Evolutionary conservation across 148 eudicot species (phyloP), one percentile per base, ranked within the genome.

Genomic region (Camellia granthamiana): DNA sequence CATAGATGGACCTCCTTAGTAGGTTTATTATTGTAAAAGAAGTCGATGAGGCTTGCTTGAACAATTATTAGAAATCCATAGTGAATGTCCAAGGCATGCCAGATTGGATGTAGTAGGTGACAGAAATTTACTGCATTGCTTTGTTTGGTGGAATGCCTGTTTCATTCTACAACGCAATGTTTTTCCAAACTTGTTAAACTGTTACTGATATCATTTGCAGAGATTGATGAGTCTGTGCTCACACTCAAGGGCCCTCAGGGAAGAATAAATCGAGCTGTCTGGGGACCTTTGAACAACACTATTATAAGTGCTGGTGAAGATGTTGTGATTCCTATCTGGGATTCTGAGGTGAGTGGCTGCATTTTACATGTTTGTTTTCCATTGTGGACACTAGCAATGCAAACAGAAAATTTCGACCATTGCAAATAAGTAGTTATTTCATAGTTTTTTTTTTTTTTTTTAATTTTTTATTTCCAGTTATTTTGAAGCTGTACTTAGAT

Each of bases 281-380:
- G 98, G 98, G 98, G 99, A n/a, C 99, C 98, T 62, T 69, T 96
- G 58, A 96, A 96, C 84, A 89, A 81, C 77, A 91, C 92, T 56
- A 93, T 96, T 3, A 84, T 96, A 78, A 96, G 98, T 80, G 97
- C 87, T 74, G 99, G 98, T 78, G 99, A 96, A 89, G 99, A 96
- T 86, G 87, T 94, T 72, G 86, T 90, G 8, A 55, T 91, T 83
- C 97, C 98, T 85, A 84, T 92, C 49, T 96, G 99, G 99, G 99
- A 96, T 87, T 76, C 97, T 69, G 95, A 88, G 92, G 99, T 89
- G 74, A 41, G 88, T 78, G 55, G 58, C 78, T 62, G 41, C 5
- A 2, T 60, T 76, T 76, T 49, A 8, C 23, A 30, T 74, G 12
- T 74, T 41, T 56, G 76, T 52, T 74, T 6, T 72, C 15, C n/a